Evolutionary conservation across 352 stramenopile species (phyloP), one percentile per base, ranked within the genome.

Genomic region (Phytophthora agathidicida): DNA sequence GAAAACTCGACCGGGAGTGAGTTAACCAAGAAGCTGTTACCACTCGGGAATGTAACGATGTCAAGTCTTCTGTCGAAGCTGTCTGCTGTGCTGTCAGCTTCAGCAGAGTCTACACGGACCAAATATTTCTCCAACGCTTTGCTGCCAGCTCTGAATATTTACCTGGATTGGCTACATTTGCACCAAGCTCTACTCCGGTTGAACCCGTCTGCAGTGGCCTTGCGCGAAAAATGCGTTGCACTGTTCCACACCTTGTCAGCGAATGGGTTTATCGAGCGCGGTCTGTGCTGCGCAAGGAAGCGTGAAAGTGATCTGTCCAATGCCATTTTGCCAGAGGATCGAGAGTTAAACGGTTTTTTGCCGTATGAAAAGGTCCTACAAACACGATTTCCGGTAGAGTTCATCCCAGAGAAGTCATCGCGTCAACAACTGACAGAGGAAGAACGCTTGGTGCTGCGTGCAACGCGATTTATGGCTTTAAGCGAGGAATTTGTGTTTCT

Each of bases 321-420:
- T 45, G 31, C 33, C 24, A 41, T 27, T 7, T 35, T 85, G 7
- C 74, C 70, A 2, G 77, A 87, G 39, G 77, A 87, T 23, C 33
- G 38, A 9, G 70, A 85, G 32, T 31, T 81, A 24, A 32, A 36
- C 14, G 77, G 75, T 0, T 87, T 85, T 53, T 44, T 85, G 10
- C 75, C 72, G 22, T 65, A 42, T 7, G 23, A 63, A 17, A 46
- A 49, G 3, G 23, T n/a, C 3, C 48, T 56, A 9, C 11, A 51
- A 4, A 35, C 33, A 0, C 45, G 54, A 26, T 60, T 65, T 23
- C 33, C 39, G 2, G 45, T 48, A 19, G 55, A 57, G 19, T 9
- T 48, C 10, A 30, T 20, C 20, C 16, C n/a, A 35, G 43, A 55
- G 19, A 53, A 44, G 6, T 52, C 17, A 5, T 27, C 27, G 19